A percentile compares a stretch with the other conserved stretches of the same genome.
These are phyloP conservation scores for Arabidopsis arenosa DNA, from an alignment of 345 rosid species.

Conservation along the genomic window DNA sequence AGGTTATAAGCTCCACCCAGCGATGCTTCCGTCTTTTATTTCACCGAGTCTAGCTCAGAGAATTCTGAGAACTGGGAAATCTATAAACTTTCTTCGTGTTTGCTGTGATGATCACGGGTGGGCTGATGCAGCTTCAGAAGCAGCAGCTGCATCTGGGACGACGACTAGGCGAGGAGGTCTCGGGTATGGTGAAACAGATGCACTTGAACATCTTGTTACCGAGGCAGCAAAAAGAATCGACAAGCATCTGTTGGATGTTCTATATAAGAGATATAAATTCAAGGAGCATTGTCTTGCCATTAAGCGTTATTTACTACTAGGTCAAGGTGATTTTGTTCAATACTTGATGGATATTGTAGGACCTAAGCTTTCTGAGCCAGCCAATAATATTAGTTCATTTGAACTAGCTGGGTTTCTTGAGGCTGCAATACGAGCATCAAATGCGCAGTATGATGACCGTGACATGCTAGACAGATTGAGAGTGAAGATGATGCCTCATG, in stretches of 20 bases:
- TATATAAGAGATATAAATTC: conserved; percentile 77
- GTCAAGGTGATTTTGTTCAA: conserved; percentile 99
- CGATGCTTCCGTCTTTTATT: conserved; percentile 92
- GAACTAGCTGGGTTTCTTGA: conserved; percentile 93
- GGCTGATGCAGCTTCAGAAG: conserved; percentile 92
- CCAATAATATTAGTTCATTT: conserved; percentile 92
- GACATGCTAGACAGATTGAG: conserved; percentile 88
- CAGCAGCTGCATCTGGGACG: conserved; percentile 94
- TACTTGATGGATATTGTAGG: conserved; percentile 92
- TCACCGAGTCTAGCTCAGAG: conserved; percentile 87
- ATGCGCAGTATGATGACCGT: conserved; percentile 97
- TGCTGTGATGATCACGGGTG: conserved; percentile 96
- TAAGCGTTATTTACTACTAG: conserved; percentile 89
- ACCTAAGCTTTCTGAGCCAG: conserved; percentile 96
- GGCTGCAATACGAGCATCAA: conserved; percentile 91
- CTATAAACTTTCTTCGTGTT: conserved; percentile 93
- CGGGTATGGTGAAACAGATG: conserved; percentile 96
- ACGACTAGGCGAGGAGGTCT: conserved; percentile 91
- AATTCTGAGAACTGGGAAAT: conserved; percentile 95
- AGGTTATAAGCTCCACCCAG: conserved; percentile 86
- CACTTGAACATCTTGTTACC: conserved; percentile 82
- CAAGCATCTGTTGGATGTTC: conserved; percentile 83
- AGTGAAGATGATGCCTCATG: conserved; percentile 98
- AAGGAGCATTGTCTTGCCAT: conserved; percentile 97
- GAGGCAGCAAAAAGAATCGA: conserved; percentile 99